Evolutionary conservation across 805 yeast genomes (phyloP).

Genomic region (Kazachstania psychrophila): DNA sequence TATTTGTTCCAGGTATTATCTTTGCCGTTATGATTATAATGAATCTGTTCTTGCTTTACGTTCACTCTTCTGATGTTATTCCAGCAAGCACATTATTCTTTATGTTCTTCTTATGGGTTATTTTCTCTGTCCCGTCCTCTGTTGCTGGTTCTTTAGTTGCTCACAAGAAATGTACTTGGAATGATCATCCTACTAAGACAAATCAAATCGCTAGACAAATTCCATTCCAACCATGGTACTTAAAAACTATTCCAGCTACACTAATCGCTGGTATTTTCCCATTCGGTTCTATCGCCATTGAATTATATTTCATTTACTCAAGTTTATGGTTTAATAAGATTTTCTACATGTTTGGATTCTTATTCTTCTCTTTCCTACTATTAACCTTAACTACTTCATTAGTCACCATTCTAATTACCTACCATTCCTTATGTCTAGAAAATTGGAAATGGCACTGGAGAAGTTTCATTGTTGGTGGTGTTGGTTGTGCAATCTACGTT

Average conservation of each 20-base stretch:
- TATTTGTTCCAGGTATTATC: constrained; percentile 72
- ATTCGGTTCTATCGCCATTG: constrained; percentile 89
- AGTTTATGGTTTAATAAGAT: constrained; percentile 91
- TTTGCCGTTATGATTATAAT: constrained; percentile 56
- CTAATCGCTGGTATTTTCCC: constrained; percentile 85
- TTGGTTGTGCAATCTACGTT: constrained; percentile 79
- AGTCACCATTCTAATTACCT: constrained; percentile 70
- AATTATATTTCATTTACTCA: constrained; percentile 83
- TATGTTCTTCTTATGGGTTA: constrained; percentile 74
- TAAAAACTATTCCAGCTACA: constrained; percentile 57
- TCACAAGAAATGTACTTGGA: constrained; percentile 45
- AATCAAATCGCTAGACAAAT: constrained; percentile 96
- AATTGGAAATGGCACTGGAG: constrained; percentile 98
- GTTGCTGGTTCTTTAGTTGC: constrained; percentile 75
- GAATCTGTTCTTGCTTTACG: constrained; percentile 74
- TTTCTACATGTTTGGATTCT: constrained; percentile 95
- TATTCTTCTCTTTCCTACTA: constrained; percentile 77
- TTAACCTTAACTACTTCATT: constrained; percentile 74
- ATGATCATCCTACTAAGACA: constrained; percentile 71
- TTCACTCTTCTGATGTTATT: constrained; percentile 84
- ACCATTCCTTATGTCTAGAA: constrained; percentile 79
- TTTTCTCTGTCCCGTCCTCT: constrained; percentile 76
- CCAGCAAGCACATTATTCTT: constrained; percentile 86
- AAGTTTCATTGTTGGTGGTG: constrained; percentile 80
- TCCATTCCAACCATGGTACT: constrained; percentile 82